These are phyloP conservation scores for Populus pruinosa DNA, from an alignment of 345 rosid species.

Conservation along the genomic window DNA sequence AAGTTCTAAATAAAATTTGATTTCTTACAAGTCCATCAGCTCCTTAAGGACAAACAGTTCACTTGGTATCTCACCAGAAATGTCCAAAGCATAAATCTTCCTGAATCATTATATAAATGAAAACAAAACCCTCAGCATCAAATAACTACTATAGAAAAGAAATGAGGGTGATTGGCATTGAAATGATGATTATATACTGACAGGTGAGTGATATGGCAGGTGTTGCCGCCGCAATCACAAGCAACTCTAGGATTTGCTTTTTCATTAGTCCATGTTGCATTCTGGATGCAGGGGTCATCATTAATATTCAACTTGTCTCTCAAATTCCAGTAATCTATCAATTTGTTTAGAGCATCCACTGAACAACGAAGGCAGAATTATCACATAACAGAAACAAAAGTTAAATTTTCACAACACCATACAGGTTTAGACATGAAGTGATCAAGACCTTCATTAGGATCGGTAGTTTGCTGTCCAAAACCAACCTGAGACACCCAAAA, in stretches of 20 bases:
- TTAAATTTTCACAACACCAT: background rate
- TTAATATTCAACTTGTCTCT: constrained; percentile 37
- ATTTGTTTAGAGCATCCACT: constrained; percentile 47
- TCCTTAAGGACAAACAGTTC: constrained; percentile 47
- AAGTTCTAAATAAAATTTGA: background rate
- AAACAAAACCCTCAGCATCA: background rate
- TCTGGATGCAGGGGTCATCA: constrained; percentile 41
- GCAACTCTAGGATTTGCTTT: constrained; percentile 43
- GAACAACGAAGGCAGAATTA: constrained; percentile 1
- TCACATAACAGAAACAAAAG: background rate
- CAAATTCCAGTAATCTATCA: constrained; percentile 47
- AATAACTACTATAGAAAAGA: background rate
- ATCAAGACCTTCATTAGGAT: constrained; percentile 41
- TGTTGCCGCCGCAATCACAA: constrained; percentile 41
- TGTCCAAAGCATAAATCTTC: constrained; percentile 60
- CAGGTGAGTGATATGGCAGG: constrained; percentile 50
- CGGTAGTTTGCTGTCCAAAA: constrained; percentile 41
- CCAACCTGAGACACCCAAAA: constrained; percentile 34
- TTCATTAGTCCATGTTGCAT: constrained; percentile 36
- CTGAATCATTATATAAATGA: constrained; percentile 23
- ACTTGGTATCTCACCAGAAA: constrained; percentile 44
- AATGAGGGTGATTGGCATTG: background rate
- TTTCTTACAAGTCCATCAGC: constrained; percentile 45
- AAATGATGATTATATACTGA: constrained; percentile 25
- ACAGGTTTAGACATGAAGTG: background rate